Base-by-base conservation (phyloP, 148 eudicot genomes). In the Rhododendron williamsianum region DNA sequence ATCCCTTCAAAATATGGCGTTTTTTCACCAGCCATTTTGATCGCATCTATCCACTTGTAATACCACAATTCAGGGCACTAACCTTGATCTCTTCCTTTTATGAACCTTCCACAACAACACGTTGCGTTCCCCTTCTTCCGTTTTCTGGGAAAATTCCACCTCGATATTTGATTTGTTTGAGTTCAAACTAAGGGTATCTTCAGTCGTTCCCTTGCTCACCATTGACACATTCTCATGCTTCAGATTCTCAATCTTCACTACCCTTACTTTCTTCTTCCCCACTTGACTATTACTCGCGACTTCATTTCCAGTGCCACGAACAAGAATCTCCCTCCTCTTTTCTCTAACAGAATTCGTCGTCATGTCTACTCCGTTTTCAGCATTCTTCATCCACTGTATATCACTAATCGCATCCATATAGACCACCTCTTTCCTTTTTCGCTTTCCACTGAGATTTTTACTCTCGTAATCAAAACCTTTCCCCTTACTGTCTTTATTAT, bases 381-480 rank as follows among this genome's bases (percentile, higher is more conserved):
- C 94, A 30, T 96, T 96, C 87, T 92, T 95, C 83, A 88, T 91
- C 91, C 92, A 95, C 72, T 93, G 94, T 49, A 82, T 78, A 71
- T 97, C 99, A 67, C 93, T 94, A 23, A 95, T 89, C 2, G 96
- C 86, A 83, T 97, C 98, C 0, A 94, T 94, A 78, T 94, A 96
- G 65, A 90, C 92, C 58, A 97, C 95, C 86, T 95, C 98, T 87
- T 97, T 97, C 80, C 99, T 93, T 71, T 89, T 91, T 56, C 99
- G 78, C 89, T 97, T 97, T 74, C 99, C 99, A 49, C 89, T 89
- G 56, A 97, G 51, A 82, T 93, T 89, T n/a, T 90, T 88, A 35
- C 88, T 93, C 2, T 94, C 98, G 51, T 88, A 81, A 30, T 94
- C 91, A n/a, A 95, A 97, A n/a, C 99, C 99, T 90, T 95, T 96